Evolutionary conservation across 768 basidiomycete genomes (phyloP), one percentile per base, ranked within the genome.

Genomic region (Rhizopogon vulgaris): DNA sequence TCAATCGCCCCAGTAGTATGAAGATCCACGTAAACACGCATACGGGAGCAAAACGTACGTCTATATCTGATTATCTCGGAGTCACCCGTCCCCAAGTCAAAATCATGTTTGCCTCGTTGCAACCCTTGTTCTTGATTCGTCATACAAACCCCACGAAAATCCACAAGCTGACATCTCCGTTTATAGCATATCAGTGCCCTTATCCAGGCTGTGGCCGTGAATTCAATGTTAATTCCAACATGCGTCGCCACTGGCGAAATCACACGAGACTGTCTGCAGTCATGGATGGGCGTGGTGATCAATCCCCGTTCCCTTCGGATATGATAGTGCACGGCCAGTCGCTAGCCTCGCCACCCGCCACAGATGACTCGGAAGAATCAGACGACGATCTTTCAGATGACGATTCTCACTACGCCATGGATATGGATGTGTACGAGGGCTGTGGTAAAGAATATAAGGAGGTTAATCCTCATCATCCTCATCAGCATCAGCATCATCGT

Each of bases 201-300:
- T 85, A 73, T 73, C 84, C 83, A 6, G 78, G 81, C 39, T 90
- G 87, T 63, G 84, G 83, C 37, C 77, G 85, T 32, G 79, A 84
- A 53, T 90, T 90, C 69, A 90, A 88, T 56, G 89, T 89, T 42
- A 87, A 88, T 63, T 87, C 85, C 0, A 91, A 90, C 64, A 90
- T 90, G 88, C 78, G 88, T 28, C 73, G 88, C 5, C 88, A 90
- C 60, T 84, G 82, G 63, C 74, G 86, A 41, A 89, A 86, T 63
- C 87, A 90, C 55, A 69, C 66, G 48, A 67, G 59, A 45, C 58
- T 58, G 0, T 54, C 67, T 22, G 46, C 58, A 8, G 63, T 56
- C 47, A 51, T 46, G 25, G 46, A 55, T 22, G 36, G 49, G 14
- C 49, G 37, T 37, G 56, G 47, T 42, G 58, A 58, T 34, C 34